phyloP scores from a whole-genome alignment of 164 flowering plant species.

The Umbellularia californica region DNA sequence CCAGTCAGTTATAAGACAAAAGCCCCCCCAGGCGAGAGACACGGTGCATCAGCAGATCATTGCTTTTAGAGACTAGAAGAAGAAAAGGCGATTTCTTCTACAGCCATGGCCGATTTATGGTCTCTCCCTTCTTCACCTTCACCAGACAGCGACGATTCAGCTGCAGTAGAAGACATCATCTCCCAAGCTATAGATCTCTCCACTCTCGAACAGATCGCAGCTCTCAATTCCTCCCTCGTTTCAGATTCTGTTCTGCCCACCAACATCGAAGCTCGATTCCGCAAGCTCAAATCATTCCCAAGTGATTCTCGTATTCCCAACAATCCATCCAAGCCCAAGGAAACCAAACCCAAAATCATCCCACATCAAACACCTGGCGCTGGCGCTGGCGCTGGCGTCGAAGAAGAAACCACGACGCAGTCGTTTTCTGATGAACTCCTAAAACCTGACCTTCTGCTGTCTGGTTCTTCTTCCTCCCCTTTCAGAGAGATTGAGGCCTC shows the following conservation, averaged over 20 bases:
- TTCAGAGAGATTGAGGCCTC: not conserved
- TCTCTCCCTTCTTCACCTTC: conserved; percentile 34
- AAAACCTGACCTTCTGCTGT: not conserved
- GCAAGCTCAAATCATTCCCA: conserved; percentile 68
- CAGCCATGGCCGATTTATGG: no score
- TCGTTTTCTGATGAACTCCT: not conserved
- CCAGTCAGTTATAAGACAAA: no score
- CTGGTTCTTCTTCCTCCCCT: not conserved
- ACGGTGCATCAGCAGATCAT: no score
- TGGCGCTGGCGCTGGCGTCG: not conserved
- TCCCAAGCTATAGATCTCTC: conserved; percentile 53
- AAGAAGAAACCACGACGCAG: not conserved
- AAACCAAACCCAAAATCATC: conserved; percentile 1
- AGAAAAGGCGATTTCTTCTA: no score
- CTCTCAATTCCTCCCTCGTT: conserved; percentile 56
- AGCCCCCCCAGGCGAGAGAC: no score
- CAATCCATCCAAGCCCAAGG: not conserved
- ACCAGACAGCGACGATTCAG: conserved; percentile 42
- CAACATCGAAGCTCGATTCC: conserved; percentile 61
- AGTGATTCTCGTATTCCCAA: conserved; percentile 1
- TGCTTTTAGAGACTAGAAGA: no score
- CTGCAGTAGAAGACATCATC: conserved; percentile 50
- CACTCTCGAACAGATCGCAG: conserved; percentile 60
- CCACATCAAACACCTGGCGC: not conserved
- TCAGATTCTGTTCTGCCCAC: conserved; percentile 50